Evolutionary conservation across 768 basidiomycete genomes (phyloP), one percentile per base, ranked within the genome.

Genomic region (Tephrocybe rancida): DNA sequence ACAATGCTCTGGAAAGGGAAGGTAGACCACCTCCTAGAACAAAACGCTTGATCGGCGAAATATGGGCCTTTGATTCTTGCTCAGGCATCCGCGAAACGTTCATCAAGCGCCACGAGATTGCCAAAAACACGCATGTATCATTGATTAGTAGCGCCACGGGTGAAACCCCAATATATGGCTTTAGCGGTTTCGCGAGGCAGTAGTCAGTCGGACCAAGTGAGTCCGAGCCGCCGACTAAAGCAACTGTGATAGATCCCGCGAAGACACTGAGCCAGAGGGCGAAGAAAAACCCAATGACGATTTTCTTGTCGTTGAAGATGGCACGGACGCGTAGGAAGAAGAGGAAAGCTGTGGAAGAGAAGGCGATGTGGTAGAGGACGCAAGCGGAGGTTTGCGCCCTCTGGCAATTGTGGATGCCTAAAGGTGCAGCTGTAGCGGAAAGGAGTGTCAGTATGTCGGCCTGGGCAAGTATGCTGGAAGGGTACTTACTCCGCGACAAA

Each of bases 261-360:
- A 72, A 30, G 14, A 63, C 64, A 2, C 44, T 45, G 11, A 72
- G 50, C 63, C 68, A 67, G 1, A 72, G 51, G 24, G 55, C 11
- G 45, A 55, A 60, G 44, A 71, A 70, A 16, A 64, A 9, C 9
- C 41, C 30, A 3, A 58, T 56, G 25, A 68, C 48, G 8, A 49
- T 14, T 22, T 48, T 62, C 3, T 62, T 52, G 1, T 53, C 29
- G 22, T 53, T 43, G 50, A 67, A 73, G n/a, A 73, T 57, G 8
- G 70, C 66, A 24, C 62, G 61, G 2, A 66, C 66, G n/a, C 70
- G 61, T 34, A 67, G 59, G 34, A 72, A 65, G 54, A 73, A 69
- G 1, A 73, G 61, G 19, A 67, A 59, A 3, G 65, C 53, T 0
- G 65, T 65, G 1, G 57, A 58, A 1, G 60, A 54, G 11, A 62